Evolutionary conservation across 2,329 filamentous ascomycete genomes (phyloP), one percentile per base, ranked within the genome.

Genomic region (Albifimbria verrucaria): DNA sequence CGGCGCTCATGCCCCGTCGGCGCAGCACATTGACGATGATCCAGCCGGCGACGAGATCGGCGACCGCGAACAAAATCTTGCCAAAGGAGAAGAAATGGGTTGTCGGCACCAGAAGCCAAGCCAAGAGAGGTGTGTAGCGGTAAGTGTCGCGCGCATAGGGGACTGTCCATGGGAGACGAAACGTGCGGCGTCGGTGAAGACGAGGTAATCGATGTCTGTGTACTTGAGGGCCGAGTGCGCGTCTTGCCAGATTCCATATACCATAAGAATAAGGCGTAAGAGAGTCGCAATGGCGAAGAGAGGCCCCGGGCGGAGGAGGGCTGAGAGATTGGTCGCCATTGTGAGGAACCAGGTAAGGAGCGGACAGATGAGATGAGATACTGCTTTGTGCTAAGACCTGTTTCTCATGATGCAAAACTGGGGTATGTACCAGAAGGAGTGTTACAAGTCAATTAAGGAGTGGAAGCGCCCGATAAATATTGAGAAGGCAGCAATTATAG

Each of bases 171-270:
- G 76, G 3, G 86, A 74, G 43, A 90, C 72, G 71, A 89, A 93
- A 59, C 89, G 88, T 2, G 94, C 85, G 23, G 94, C 94, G 70
- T 97, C 93, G 48, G 94, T 97, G 77, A 99, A 99, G 69, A 99
- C 94, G 59, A 92, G 86, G 73, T 99, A 99, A 78, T 99, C 94
- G 64, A 99, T 97, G 73, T 99, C 94, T 49, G 94, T 99, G 77
- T 97, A 99, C 74, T 97, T 97, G 66, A 99, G 76, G 15, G 93
- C 87, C 7, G 92, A 95, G 73, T 92, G 81, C 55, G 90, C 87
- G 73, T 99, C 94, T 75, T 99, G 94, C 78, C 90, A 92, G 55
- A 91, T 82, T 54, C 94, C 93, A 70, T 97, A 97, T 64, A 95
- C 68, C 48, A 97, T 82, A 57, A 99, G 85, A 26, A 76, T 69